Percentiles rank a stretch among this genome's conserved stretches.
phyloP scores from a whole-genome alignment of 2,329 filamentous ascomycete genomes.

The Fusarium floridanum region DNA sequence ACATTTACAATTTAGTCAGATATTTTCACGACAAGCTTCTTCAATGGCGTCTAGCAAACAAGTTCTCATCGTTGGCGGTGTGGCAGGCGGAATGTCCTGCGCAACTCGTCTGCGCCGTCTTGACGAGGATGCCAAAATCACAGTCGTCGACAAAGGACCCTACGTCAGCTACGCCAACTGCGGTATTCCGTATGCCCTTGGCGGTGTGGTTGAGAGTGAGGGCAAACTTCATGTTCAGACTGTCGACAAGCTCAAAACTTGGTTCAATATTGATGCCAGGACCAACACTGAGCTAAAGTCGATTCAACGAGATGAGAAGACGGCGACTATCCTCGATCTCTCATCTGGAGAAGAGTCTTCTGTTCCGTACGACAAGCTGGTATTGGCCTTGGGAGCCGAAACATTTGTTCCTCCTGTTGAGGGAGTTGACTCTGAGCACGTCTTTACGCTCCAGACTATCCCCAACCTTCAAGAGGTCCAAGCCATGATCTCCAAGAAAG shows the following conservation, averaged over 20 bases:
- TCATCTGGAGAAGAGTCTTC: not conserved
- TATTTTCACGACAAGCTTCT: not conserved
- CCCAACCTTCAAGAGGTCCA: constrained; percentile 12
- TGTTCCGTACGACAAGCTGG: not conserved
- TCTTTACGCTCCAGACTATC: constrained; percentile 20
- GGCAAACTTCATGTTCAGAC: constrained; percentile 9
- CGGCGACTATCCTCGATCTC: not conserved
- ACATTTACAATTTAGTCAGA: not conserved
- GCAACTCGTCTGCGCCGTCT: constrained; percentile 21
- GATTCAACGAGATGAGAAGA: not conserved
- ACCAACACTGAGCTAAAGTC: constrained; percentile 7
- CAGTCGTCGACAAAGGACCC: constrained; percentile 14
- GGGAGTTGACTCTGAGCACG: not conserved
- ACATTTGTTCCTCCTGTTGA: not conserved
- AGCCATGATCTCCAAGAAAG: not conserved
- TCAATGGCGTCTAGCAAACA: constrained; percentile 7
- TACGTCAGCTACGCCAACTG: constrained; percentile 24
- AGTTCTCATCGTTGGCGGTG: constrained; percentile 22
- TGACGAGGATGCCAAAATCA: constrained; percentile 10
- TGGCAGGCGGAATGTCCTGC: constrained; percentile 25
- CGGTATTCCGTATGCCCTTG: constrained; percentile 20
- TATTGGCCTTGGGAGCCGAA: not conserved
- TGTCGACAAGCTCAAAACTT: constrained; percentile 3
- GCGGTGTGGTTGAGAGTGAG: constrained; percentile 5
- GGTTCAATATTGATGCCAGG: constrained; percentile 15